These are phyloP conservation scores for Cucumis melo DNA, from an alignment of 306 rosid species.

Conservation along the genomic window DNA sequence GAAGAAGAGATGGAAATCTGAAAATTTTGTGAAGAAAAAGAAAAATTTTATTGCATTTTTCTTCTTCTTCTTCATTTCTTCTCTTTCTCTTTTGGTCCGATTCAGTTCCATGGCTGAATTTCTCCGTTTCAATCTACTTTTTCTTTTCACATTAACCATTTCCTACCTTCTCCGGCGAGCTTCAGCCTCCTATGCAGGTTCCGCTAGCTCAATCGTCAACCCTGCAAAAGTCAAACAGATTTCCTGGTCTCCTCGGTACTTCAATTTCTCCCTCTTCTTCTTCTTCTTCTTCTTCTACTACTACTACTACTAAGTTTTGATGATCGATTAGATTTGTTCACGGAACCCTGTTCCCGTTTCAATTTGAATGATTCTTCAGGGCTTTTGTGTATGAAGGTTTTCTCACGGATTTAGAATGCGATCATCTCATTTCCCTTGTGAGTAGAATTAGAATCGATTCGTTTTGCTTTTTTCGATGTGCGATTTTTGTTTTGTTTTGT, in stretches of 20 bases:
- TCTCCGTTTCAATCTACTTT: slow-evolving; percentile 10
- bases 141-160: slow-evolving; percentile 24
- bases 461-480: background rate
- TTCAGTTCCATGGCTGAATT: slow-evolving; percentile 23
- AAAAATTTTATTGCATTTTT: background rate
- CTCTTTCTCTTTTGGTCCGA: slow-evolving; percentile 1
- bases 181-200: slow-evolving; percentile 55
- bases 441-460: slow-evolving; percentile 16
- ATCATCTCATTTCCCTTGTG: slow-evolving; percentile 80
- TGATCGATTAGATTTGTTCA: background rate
- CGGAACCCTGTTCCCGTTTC: background rate
- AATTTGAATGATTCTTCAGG: slow-evolving; percentile 32
- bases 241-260: slow-evolving; percentile 89
- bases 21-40: background rate
- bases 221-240: slow-evolving; percentile 86
- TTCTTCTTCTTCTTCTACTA: background rate
- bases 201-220: slow-evolving; percentile 64
- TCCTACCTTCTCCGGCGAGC: slow-evolving; percentile 20
- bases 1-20: background rate
- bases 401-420: slow-evolving; percentile 84
- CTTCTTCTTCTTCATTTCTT: background rate
- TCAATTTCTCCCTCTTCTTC: background rate
- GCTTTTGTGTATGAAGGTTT: slow-evolving; percentile 84
- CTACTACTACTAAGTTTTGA: background rate
- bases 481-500: background rate